phyloP scores from a whole-genome alignment of 1,139 yeast species.

The Komagataea norvegica region DNA sequence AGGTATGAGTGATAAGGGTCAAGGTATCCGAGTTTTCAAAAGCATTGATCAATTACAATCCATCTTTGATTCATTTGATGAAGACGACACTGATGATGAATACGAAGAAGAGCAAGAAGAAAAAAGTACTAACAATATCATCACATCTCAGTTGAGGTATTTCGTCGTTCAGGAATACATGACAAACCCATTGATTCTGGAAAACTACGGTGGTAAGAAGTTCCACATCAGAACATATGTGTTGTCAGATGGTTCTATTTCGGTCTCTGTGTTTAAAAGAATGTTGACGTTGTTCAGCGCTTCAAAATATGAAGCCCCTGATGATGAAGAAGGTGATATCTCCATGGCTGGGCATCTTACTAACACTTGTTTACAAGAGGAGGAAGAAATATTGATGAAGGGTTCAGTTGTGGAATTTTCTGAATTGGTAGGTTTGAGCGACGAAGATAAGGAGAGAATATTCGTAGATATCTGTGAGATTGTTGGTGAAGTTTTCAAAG shows the following conservation, averaged over 20 bases:
- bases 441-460: slow-evolving; percentile 38
- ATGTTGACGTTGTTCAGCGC: slow-evolving; percentile 81
- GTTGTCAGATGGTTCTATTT: slow-evolving; percentile 66
- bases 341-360: slow-evolving; percentile 63
- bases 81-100: slow-evolving; percentile 52
- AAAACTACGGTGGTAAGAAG: slow-evolving; percentile 60
- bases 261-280: slow-evolving; percentile 72
- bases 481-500: slow-evolving; percentile 69
- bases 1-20: slow-evolving; percentile 95
- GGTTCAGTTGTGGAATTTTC: slow-evolving; percentile 65
- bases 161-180: slow-evolving; percentile 84
- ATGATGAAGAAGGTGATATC: slow-evolving; percentile 31
- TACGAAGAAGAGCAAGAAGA: slow-evolving; percentile 39
- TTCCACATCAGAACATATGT: slow-evolving; percentile 88
- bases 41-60: slow-evolving; percentile 75
- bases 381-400: slow-evolving; percentile 35
- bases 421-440: slow-evolving; percentile 44
- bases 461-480: slow-evolving; percentile 54
- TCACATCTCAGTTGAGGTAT: slow-evolving; percentile 83
- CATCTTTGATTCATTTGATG: slow-evolving; percentile 83
- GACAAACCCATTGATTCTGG: slow-evolving; percentile 58
- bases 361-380: slow-evolving; percentile 83
- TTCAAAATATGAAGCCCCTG: slow-evolving; percentile 42
- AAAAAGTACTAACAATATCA: slow-evolving; percentile 65
- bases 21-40: slow-evolving; percentile 80